Evolutionary conservation across 2,329 filamentous ascomycete genomes (phyloP).

Genomic region (Phaeosphaeriaceae sp.): DNA sequence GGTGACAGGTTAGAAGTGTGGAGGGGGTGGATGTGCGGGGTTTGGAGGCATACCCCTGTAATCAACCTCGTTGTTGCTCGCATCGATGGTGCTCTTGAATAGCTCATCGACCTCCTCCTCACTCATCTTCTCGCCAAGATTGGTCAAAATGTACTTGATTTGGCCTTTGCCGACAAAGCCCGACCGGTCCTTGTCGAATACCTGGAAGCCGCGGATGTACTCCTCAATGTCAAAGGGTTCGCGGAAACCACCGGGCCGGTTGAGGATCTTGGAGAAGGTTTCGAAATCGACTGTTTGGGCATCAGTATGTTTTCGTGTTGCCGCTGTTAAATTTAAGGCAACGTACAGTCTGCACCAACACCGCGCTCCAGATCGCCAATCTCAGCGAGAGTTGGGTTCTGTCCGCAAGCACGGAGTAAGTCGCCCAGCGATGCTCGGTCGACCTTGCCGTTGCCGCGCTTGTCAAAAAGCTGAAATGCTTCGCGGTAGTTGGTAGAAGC

Average conservation of each 20-base stretch:
- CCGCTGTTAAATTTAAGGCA: background rate
- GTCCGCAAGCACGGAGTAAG: constrained; percentile 92
- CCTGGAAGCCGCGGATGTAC: constrained; percentile 98
- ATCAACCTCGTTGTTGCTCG: constrained; percentile 94
- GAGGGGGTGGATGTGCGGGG: background rate
- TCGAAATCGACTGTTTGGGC: constrained; percentile 85
- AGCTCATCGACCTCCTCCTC: constrained; percentile 99
- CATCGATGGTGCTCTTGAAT: constrained; percentile 91
- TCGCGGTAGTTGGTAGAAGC: constrained; percentile 99
- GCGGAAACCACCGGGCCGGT: constrained; percentile 96
- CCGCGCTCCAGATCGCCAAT: constrained; percentile 91
- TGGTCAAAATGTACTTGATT: constrained; percentile 96
- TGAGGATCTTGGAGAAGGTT: constrained; percentile 93
- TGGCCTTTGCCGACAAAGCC: constrained; percentile 98
- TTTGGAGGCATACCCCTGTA: constrained; percentile 75
- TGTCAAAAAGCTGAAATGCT: constrained; percentile 99
- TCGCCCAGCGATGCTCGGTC: constrained; percentile 86
- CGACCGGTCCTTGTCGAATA: constrained; percentile 99
- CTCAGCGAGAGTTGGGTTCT: constrained; percentile 95
- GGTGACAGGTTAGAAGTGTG: constrained; percentile 10
- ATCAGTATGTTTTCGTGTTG: constrained; percentile 7
- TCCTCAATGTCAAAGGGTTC: constrained; percentile 97
- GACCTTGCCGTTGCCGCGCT: constrained; percentile 95
- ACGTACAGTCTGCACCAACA: constrained; percentile 89
- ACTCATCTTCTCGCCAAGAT: constrained; percentile 98